Conservation (phyloP, 371 early-diverging fungal species). For the Circinella umbellata region DNA sequence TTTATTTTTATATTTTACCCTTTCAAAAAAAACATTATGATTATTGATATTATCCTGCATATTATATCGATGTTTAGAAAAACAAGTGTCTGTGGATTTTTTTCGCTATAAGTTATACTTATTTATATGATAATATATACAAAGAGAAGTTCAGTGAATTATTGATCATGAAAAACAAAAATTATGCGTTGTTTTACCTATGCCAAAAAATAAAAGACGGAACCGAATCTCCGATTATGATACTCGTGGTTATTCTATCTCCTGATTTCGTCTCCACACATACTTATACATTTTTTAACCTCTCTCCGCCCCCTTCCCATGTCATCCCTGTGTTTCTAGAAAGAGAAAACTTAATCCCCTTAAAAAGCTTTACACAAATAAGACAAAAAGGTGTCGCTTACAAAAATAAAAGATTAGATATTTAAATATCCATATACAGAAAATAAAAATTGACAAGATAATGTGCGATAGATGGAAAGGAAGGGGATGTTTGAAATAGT, state of each 20-base stretch:
- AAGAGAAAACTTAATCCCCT: neutral
- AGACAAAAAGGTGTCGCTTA: neutral
- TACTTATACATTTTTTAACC: neutral
- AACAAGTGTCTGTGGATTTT: no score
- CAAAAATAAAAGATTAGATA: neutral
- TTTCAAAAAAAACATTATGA: neutral
- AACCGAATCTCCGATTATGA: neutral
- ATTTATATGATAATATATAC: no score
- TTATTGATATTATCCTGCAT: neutral
- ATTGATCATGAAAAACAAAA: no score
- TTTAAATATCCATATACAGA: neutral
- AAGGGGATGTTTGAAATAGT: neutral
- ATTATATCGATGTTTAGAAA: neutral
- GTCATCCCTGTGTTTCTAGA: neutral
- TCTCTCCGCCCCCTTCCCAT: neutral
- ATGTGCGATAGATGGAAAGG: neutral
- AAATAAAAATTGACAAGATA: neutral
- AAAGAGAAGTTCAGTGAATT: no score
- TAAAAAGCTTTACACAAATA: neutral
- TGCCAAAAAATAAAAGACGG: constrained; percentile 1
- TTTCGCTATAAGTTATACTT: no score
- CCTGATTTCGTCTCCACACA: no score
- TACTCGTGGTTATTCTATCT: constrained; percentile 2
- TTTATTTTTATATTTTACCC: neutral
- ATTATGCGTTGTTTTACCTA: no score